Base-by-base conservation (phyloP, 2,329 filamentous ascomycete species). In the Fusarium sambucinum region DNA sequence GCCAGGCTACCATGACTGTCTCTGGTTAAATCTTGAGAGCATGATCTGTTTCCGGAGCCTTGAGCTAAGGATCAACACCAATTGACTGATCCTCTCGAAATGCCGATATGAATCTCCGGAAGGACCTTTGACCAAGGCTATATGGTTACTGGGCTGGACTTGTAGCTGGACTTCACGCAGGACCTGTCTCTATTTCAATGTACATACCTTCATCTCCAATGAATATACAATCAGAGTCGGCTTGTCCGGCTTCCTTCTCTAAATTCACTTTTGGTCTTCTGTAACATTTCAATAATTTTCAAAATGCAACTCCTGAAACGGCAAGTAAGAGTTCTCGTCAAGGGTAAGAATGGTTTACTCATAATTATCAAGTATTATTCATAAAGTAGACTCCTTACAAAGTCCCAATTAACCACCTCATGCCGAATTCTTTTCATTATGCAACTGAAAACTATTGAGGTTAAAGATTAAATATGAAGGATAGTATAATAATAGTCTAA, bases 1-100 rank as follows among this genome's bases (percentile, higher is more conserved):
- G 85, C 1, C 79, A 76, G 51, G 79, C 84, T 41, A 76, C 70
- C 47, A 85, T 86, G 62, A 85, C 79, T 51, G 82, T 85, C 17
- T 68, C 66, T 6, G 42, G 17, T 7, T 65, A 53, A 37, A 23
- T 9, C 4, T 14, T 9, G 19, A 33, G 5, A 30, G 27, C 12
- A 45, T 16, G n/a, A 30, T 12, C 17, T 14, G 4, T 30, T 30
- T 30, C n/a, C 6, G 23, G 17, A 35, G 17, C n/a, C 10, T 19
- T 29, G 29, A 32, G 13, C n/a, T 37, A 7, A 25, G 23, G 7
- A 25, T 7, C 23, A 25, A 7, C 6, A 33, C 29, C 35, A 35
- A 16, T 12, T 23, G 17, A 2, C 9, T 23, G 16, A 29, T 38
- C n/a, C 29, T 10, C 13, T n/a, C 19, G 5, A n/a, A 21, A 17